Conservation (phyloP, 78 protist species). For the Isochrysis galbana region DNA sequence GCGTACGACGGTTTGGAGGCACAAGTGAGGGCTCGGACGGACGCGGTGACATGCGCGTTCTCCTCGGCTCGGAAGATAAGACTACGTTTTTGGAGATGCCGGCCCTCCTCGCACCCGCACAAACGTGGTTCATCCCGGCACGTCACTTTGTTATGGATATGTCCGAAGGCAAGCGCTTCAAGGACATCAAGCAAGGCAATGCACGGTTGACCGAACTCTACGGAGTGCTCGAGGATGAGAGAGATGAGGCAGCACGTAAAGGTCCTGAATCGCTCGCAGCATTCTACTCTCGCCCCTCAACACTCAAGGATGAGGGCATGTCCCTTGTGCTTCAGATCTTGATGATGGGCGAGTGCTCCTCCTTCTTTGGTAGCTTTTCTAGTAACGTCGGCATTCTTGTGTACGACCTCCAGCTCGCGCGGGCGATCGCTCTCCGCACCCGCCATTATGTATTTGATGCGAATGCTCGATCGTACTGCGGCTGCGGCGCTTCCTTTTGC, state of each 20-base stretch:
- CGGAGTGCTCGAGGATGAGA: neutral
- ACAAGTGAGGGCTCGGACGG: neutral
- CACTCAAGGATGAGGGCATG: slow-evolving; percentile 20
- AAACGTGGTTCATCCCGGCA: neutral
- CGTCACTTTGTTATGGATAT: neutral
- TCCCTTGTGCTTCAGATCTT: neutral
- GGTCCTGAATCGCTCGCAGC: neutral
- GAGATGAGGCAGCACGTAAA: too few species aligned
- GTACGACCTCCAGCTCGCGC: neutral
- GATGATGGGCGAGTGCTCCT: neutral
- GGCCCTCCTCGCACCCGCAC: neutral
- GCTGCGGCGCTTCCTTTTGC: slow-evolving; percentile 33
- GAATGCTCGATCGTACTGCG: slow-evolving; percentile 11
- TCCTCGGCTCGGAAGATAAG: slow-evolving; percentile 6
- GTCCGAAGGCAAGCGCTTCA: neutral
- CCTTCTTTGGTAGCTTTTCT: neutral
- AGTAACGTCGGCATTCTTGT: neutral
- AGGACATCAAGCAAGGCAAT: neutral
- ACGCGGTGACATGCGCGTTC: neutral
- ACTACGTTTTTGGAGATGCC: neutral
- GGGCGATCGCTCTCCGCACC: neutral
- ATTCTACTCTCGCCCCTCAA: neutral
- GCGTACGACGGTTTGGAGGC: neutral
- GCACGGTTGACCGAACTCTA: neutral
- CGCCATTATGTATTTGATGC: neutral